Evolutionary conservation across 768 basidiomycete species (phyloP).

Genomic region (Gautieria morchelliformis): DNA sequence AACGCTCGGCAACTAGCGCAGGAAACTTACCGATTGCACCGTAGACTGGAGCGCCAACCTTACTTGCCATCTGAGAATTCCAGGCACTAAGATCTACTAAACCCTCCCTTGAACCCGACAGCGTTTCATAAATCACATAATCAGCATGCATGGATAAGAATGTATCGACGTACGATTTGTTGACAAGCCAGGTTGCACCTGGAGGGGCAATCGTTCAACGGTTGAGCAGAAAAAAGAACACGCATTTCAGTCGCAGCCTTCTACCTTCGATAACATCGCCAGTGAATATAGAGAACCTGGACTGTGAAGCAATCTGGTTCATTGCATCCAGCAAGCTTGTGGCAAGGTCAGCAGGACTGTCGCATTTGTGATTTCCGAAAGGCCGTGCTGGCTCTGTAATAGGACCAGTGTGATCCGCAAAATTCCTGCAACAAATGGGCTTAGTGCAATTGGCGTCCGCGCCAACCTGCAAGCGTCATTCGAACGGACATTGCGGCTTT

Average conservation of each 20-base stretch:
- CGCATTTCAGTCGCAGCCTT: neutral
- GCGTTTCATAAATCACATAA: no score
- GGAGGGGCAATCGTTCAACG: no score
- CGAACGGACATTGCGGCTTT: neutral
- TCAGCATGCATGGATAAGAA: neutral
- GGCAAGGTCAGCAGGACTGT: slow-evolving; percentile 38
- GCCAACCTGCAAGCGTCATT: slow-evolving; percentile 29
- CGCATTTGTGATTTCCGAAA: slow-evolving; percentile 41
- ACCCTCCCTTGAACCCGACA: slow-evolving; percentile 25
- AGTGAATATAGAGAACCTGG: slow-evolving; percentile 49
- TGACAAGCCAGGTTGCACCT: slow-evolving; percentile 44
- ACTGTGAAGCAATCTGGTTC: slow-evolving; percentile 20
- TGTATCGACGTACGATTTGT: slow-evolving; percentile 27
- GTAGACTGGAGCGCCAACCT: slow-evolving; percentile 35
- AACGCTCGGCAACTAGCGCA: neutral
- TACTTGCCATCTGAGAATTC: slow-evolving; percentile 34
- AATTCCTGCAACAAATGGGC: slow-evolving; percentile 52
- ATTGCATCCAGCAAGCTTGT: slow-evolving; percentile 41
- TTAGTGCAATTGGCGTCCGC: slow-evolving; percentile 51
- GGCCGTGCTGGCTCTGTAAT: slow-evolving; percentile 37
- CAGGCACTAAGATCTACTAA: slow-evolving; percentile 36
- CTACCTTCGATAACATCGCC: slow-evolving; percentile 56
- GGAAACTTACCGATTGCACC: slow-evolving; percentile 35
- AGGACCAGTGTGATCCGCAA: slow-evolving; percentile 27
- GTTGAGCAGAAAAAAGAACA: no score